Evolutionary conservation across 1,284 basidiomycete species (phyloP), one percentile per base, ranked within the genome.

Genomic region (Peniophora sp.): DNA sequence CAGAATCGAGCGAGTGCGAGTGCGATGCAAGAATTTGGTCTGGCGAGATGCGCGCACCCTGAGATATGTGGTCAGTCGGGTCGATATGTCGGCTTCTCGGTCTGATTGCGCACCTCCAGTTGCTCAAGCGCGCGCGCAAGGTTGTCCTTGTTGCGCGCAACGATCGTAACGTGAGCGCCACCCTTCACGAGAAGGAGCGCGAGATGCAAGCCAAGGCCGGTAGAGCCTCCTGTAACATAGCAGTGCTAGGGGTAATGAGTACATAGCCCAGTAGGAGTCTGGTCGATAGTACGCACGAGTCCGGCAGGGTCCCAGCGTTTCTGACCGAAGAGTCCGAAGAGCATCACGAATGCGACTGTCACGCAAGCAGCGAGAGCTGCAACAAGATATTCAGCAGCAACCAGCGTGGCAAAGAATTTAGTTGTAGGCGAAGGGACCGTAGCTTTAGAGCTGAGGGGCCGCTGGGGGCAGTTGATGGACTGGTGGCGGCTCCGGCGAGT

Each of bases 121-220:
- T 77, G 67, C 20, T 65, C 67, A 10, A 86, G 57, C 0, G 88
- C 89, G 14, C 64, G 67, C 48, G 76, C 66, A 24, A 92, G 70
- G 55, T 80, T 84, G 43, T 69, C 66, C 55, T 81, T 70, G 57
- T 84, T 78, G 24, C 90, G 74, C 42, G 90, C 89, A 27, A 92
- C 85, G 54, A 95, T 87, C 1, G 86, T 87, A 2, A 95, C 84
- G 62, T 90, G 72, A 1, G 90, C 88, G 1, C 92, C 92, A 49
- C 74, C 73, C 55, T 73, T 67, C n/a, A 83, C 78, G 10, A 94
- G 74, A 37, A 83, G 70, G 37, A 78, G 71, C 0, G 90, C 87
- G 0, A 93, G 70, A 0, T 82, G 74, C 12, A 90, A 74, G 8
- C 92, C 92, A 1, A 92, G 76, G 1, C 92, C 92, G 20, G 83